phyloP scores from a whole-genome alignment of 495 filamentous ascomycete species.

The Letharia lupina region DNA sequence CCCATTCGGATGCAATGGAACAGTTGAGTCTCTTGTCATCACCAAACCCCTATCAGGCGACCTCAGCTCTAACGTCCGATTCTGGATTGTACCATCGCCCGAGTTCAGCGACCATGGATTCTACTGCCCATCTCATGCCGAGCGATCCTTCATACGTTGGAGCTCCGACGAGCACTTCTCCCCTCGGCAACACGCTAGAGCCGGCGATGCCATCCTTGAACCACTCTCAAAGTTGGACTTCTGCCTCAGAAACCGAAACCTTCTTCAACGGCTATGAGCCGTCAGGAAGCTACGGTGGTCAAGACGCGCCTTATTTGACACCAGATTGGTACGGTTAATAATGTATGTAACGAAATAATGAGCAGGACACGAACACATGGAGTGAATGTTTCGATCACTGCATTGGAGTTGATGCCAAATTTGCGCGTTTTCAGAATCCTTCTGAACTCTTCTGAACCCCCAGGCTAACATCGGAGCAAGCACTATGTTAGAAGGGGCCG shows the following conservation, averaged over 20 bases:
- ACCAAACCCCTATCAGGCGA: not conserved
- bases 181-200: not conserved
- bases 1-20: not conserved
- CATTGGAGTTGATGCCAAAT: not conserved
- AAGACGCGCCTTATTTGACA: not conserved
- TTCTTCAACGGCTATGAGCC: not conserved
- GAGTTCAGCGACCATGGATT: not conserved
- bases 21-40: not conserved
- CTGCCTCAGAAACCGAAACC: not conserved
- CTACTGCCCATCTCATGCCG: not conserved
- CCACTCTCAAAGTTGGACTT: not conserved
- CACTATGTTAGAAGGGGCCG: too few relatives aligned
- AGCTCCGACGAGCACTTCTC: not conserved
- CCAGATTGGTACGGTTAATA: not conserved
- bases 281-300: not conserved
- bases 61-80: not conserved
- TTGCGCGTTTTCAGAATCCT: not conserved
- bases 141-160: not conserved
- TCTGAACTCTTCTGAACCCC: too few relatives aligned
- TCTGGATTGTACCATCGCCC: not conserved
- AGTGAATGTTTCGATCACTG: not conserved
- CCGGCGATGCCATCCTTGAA: not conserved
- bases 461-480: too few relatives aligned
- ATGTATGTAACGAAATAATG: not conserved
- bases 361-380: not conserved